These are phyloP conservation scores for Corniculantispora saksenae DNA, from an alignment of 2,329 filamentous ascomycete genomes.

Conservation along the genomic window DNA sequence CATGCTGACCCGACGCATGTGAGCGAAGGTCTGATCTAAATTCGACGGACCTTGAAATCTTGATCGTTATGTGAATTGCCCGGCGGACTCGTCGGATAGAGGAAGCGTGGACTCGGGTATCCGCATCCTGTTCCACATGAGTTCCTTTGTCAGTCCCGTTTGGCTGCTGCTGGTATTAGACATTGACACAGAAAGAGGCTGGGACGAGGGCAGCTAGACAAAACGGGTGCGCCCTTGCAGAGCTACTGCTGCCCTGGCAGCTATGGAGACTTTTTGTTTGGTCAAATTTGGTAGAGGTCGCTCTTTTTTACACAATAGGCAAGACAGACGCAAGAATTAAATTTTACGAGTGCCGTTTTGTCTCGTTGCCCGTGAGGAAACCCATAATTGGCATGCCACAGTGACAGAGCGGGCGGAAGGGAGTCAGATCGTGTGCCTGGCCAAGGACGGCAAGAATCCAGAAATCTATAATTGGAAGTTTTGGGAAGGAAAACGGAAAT, in stretches of 20 bases:
- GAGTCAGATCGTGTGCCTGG: not conserved
- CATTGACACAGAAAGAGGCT: not conserved
- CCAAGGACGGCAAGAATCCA: not conserved
- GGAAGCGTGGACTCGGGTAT: not conserved
- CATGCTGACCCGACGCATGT: not conserved
- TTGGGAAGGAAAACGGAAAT: not conserved
- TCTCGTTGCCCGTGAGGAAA: not conserved
- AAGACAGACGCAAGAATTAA: too few relatives aligned
- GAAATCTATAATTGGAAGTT: constrained; percentile 11
- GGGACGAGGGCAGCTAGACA: not conserved
- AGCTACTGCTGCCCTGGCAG: too few relatives aligned
- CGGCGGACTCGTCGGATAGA: not conserved
- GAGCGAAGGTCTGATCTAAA: too few relatives aligned
- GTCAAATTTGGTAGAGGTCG: too few relatives aligned
- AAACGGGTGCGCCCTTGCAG: too few relatives aligned
- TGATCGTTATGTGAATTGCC: too few relatives aligned
- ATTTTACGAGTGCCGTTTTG: not conserved
- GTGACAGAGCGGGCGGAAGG: not conserved
- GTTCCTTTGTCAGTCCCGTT: not conserved
- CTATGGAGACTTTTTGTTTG: too few relatives aligned
- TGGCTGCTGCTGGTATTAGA: too few relatives aligned
- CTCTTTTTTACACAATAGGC: not conserved
- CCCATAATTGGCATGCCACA: constrained; percentile 13
- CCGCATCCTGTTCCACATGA: not conserved
- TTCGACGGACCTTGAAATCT: too few relatives aligned